Conservation (phyloP, 2,329 filamentous ascomycete genomes). For the Cytospora leucostoma region DNA sequence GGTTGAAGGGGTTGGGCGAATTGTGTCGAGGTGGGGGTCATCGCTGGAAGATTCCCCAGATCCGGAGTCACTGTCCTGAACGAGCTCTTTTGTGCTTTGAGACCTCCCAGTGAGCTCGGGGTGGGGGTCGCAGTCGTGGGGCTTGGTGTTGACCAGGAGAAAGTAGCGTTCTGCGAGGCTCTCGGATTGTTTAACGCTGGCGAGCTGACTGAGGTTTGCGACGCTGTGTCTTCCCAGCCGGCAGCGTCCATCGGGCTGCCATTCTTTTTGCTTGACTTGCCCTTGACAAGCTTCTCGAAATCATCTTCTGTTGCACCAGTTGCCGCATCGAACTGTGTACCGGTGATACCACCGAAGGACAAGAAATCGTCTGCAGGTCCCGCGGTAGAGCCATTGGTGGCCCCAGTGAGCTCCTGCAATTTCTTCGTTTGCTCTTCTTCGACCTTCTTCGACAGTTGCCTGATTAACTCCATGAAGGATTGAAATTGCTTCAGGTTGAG, state of each 20-base stretch:
- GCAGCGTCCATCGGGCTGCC: constrained; percentile 44
- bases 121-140: constrained; percentile 40
- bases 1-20: constrained; percentile 63
- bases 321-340: constrained; percentile 55
- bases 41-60: constrained; percentile 54
- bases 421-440: constrained; percentile 89
- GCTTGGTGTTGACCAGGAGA: constrained; percentile 65
- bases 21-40: constrained; percentile 62
- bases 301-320: constrained; percentile 66
- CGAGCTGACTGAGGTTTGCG: constrained; percentile 38
- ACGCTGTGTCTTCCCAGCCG: constrained; percentile 51
- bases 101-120: constrained; percentile 36
- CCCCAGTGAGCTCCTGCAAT: constrained; percentile 76
- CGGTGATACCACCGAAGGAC: constrained; percentile 68
- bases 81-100: constrained; percentile 43
- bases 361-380: constrained; percentile 66
- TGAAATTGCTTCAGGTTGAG: constrained; percentile 88
- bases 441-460: constrained; percentile 73
- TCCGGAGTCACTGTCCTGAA: constrained; percentile 64
- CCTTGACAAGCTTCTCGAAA: constrained; percentile 89
- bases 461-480: constrained; percentile 87
- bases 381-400: constrained; percentile 50
- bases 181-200: constrained; percentile 38
- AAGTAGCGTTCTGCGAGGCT: constrained; percentile 45
- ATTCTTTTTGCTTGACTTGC: constrained; percentile 51